phyloP scores from a whole-genome alignment of 2,329 filamentous ascomycete species.

The Gnomoniopsis sp. region DNA sequence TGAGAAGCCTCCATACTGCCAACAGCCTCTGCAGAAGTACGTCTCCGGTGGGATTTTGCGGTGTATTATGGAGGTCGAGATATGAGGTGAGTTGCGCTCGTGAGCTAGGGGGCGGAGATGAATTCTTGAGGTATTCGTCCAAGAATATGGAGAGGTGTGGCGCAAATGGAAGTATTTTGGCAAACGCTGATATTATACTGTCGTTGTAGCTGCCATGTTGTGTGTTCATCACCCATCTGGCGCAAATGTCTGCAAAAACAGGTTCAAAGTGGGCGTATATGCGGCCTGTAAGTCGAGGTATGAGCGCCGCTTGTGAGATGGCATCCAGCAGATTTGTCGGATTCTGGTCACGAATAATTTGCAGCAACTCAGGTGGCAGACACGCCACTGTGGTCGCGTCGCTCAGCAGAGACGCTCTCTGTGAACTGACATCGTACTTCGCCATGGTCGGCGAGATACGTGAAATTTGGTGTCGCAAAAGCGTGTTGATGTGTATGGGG shows the following conservation, averaged over 20 bases:
- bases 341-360: conserved; percentile 61
- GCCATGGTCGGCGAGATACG: conserved; percentile 44
- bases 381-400: conserved; percentile 52
- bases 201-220: conserved; percentile 34
- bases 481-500: conserved; percentile 18
- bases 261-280: conserved; percentile 73
- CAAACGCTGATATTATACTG: conserved; percentile 66
- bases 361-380: conserved; percentile 67
- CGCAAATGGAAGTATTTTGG: conserved; percentile 76
- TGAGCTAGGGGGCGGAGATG: conserved; percentile 5
- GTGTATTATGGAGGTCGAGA: conserved; percentile 5
- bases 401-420: conserved; percentile 53
- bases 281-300: conserved; percentile 65
- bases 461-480: conserved; percentile 12
- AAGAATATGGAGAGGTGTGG: conserved; percentile 75
- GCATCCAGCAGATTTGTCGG: conserved; percentile 67
- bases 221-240: conserved; percentile 65
- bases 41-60: conserved; percentile 6
- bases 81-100: neutral
- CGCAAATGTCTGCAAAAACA: conserved; percentile 77
- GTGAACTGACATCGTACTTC: conserved; percentile 50
- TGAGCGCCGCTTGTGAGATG: conserved; percentile 66
- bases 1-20: conserved; percentile 74
- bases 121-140: conserved; percentile 38
- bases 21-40: conserved; percentile 48